phyloP scores from a whole-genome alignment of 345 rosid genomes.

The Physaria fendleri region DNA sequence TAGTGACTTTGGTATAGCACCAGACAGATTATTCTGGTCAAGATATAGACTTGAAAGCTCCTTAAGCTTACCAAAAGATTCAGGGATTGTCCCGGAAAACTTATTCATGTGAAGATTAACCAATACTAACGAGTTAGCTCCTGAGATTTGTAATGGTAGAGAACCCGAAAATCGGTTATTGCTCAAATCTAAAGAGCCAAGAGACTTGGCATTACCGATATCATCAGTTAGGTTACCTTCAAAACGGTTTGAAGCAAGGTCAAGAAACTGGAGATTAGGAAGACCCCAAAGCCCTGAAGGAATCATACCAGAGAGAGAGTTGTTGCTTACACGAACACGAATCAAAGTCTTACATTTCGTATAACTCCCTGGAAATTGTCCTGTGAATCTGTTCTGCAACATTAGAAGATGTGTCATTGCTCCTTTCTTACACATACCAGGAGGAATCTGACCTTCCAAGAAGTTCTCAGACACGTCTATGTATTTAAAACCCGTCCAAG shows the following conservation, averaged over 20 bases:
- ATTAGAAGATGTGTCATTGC: slow-evolving; percentile 47
- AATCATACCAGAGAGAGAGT: slow-evolving; percentile 53
- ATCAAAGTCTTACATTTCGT: slow-evolving; percentile 44
- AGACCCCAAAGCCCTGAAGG: slow-evolving; percentile 73
- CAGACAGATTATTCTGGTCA: slow-evolving; percentile 45
- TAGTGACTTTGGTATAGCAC: slow-evolving; percentile 50
- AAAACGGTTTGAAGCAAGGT: slow-evolving; percentile 52
- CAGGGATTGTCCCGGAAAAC: slow-evolving; percentile 53
- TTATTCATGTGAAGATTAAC: slow-evolving; percentile 44
- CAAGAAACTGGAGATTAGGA: slow-evolving; percentile 53
- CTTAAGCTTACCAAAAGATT: slow-evolving; percentile 46
- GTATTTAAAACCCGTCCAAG: slow-evolving; percentile 36
- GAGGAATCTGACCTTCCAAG: slow-evolving; percentile 70
- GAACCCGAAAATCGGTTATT: slow-evolving; percentile 55
- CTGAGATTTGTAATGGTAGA: slow-evolving; percentile 47
- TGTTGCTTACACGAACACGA: slow-evolving; percentile 60
- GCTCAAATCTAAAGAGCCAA: slow-evolving; percentile 43
- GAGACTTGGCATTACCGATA: slow-evolving; percentile 53
- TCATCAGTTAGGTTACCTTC: slow-evolving; percentile 49
- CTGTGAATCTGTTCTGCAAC: slow-evolving; percentile 61
- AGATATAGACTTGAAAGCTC: slow-evolving; percentile 42
- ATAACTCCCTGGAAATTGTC: slow-evolving; percentile 51
- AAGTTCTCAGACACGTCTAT: slow-evolving; percentile 78
- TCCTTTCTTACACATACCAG: slow-evolving; percentile 76
- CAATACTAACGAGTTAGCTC: slow-evolving; percentile 47